These are phyloP conservation scores for Nannizziopsis barbatae DNA, from an alignment of 2,329 filamentous ascomycete species.

Conservation along the genomic window DNA sequence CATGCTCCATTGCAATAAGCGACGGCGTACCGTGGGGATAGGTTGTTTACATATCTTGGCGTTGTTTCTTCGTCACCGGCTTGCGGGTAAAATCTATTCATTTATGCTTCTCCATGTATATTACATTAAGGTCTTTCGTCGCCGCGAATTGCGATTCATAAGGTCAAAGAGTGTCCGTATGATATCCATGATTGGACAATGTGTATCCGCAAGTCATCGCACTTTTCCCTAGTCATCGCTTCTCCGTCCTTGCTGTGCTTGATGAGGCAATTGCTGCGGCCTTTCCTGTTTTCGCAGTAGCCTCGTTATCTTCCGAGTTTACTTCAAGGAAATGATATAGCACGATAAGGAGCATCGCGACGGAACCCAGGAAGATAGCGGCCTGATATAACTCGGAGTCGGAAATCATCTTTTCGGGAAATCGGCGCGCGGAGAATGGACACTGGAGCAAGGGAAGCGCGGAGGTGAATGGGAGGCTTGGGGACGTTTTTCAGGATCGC, in stretches of 20 bases:
- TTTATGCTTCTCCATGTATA: too few species aligned
- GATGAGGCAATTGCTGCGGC: background rate
- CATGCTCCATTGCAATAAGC: background rate
- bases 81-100: too few species aligned
- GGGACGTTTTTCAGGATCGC: background rate
- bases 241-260: slow-evolving; percentile 3
- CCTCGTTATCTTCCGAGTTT: slow-evolving; percentile 56
- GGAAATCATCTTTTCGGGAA: slow-evolving; percentile 64
- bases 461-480: background rate
- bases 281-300: background rate
- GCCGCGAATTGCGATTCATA: too few species aligned
- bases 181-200: too few species aligned
- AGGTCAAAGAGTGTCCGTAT: too few species aligned
- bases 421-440: slow-evolving; percentile 15
- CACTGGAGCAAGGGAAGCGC: background rate
- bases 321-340: slow-evolving; percentile 94
- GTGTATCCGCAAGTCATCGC: too few species aligned
- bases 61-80: background rate
- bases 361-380: slow-evolving; percentile 82
- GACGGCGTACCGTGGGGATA: background rate
- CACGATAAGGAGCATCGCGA: slow-evolving; percentile 84
- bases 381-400: slow-evolving; percentile 84
- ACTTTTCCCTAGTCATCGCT: background rate
- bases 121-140: too few species aligned
- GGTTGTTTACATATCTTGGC: background rate